Percentiles rank a stretch among this genome's conserved stretches.
These are phyloP conservation scores for Dactylonectria estremocensis DNA, from an alignment of 2,329 filamentous ascomycete species.

Conservation along the genomic window DNA sequence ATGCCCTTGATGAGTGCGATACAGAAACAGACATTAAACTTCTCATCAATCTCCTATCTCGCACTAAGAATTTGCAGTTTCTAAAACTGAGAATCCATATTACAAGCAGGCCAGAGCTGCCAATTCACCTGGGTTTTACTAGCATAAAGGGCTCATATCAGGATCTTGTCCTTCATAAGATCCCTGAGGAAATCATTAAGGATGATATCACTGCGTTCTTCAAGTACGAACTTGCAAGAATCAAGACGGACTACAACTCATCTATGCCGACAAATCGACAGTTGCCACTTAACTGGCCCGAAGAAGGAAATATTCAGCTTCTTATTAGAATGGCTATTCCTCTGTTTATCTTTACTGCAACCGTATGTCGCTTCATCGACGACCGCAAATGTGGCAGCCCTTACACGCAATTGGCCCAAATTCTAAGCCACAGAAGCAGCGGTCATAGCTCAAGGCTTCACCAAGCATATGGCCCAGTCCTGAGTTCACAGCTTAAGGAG, in stretches of 20 bases:
- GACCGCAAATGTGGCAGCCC: background rate
- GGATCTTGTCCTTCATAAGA: too few relatives aligned
- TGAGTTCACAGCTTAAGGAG: background rate
- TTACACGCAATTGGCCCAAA: background rate
- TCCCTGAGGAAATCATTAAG: background rate
- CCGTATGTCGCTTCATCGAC: constrained; percentile 35
- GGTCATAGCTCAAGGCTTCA: background rate
- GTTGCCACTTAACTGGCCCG: background rate
- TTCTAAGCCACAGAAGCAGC: background rate
- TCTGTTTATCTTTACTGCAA: background rate
- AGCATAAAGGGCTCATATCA: too few relatives aligned
- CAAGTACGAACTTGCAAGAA: background rate
- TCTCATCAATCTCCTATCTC: background rate
- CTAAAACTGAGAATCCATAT: background rate
- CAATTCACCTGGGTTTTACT: too few relatives aligned
- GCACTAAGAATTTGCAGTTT: background rate
- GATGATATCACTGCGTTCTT: background rate
- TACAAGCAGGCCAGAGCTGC: too few relatives aligned
- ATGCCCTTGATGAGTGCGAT: background rate
- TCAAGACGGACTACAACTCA: background rate
- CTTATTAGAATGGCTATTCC: background rate
- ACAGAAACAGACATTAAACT: background rate
- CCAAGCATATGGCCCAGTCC: background rate
- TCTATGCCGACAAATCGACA: background rate
- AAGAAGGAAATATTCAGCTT: background rate